Percentiles rank a stretch among this genome's conserved stretches.
phyloP scores from a whole-genome alignment of 2,329 filamentous ascomycete species.

The Aspergillus eucalypticola region DNA sequence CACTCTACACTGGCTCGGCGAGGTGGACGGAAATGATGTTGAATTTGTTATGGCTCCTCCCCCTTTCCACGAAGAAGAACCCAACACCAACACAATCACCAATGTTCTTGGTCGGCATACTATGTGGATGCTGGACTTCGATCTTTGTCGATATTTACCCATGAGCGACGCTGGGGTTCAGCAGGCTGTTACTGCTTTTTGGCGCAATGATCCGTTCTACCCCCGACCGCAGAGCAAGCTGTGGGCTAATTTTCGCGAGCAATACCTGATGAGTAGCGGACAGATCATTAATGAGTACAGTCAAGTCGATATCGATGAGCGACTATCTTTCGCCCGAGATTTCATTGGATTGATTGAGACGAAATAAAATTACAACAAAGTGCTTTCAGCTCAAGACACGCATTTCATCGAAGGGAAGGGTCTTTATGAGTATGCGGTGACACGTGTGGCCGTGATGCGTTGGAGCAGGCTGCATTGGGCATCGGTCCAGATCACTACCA shows the following conservation, averaged over 20 bases:
- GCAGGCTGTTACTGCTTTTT: slow-evolving; percentile 48
- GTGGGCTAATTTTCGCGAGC: slow-evolving; percentile 30
- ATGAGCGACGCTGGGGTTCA: slow-evolving; percentile 46
- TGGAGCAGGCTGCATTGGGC: not conserved
- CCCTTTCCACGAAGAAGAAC: not conserved
- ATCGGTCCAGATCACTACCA: not conserved
- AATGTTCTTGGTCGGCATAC: slow-evolving; percentile 34
- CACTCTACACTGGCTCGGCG: slow-evolving; percentile 51
- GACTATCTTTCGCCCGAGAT: not conserved
- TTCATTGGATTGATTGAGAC: not conserved
- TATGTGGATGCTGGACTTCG: slow-evolving; percentile 54
- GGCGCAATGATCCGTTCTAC: slow-evolving; percentile 55
- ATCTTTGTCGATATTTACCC: slow-evolving; percentile 40
- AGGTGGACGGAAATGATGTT: slow-evolving; percentile 55
- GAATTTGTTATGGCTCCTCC: slow-evolving; percentile 54
- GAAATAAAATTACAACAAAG: not conserved
- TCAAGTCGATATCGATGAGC: not conserved
- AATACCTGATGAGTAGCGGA: slow-evolving; percentile 24
- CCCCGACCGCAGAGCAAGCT: slow-evolving; percentile 40
- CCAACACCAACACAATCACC: not conserved
- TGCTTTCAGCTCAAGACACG: too few species aligned
- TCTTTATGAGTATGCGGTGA: not conserved
- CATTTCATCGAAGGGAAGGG: not conserved
- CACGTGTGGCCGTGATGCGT: not conserved
- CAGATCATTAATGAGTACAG: not conserved